Evolutionary conservation across 768 basidiomycete species (phyloP).

Genomic region (Pisolithus albus): DNA sequence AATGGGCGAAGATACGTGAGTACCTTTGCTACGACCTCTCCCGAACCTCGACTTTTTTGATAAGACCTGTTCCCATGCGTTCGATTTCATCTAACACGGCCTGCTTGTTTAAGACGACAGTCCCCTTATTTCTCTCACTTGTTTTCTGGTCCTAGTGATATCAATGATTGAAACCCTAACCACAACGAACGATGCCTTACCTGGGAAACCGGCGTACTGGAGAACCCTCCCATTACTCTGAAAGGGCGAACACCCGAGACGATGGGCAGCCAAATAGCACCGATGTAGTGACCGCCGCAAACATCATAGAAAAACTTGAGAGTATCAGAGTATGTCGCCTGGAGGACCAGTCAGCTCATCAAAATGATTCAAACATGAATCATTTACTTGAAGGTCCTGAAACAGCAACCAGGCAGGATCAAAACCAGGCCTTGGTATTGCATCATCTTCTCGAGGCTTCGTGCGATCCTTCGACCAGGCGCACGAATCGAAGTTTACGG

Average conservation of each 20-base stretch:
- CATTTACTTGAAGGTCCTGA: constrained; percentile 62
- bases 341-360: constrained; percentile 2
- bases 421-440: constrained; percentile 54
- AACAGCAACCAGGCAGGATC: constrained; percentile 70
- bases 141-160: constrained; percentile 19
- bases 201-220: constrained; percentile 46
- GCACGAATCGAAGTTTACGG: constrained; percentile 44
- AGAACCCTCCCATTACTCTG: constrained; percentile 79
- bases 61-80: constrained; percentile 63
- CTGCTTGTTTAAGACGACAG: constrained; percentile 60
- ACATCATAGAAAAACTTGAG: constrained; percentile 81
- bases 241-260: constrained; percentile 58
- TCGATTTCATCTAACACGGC: constrained; percentile 70
- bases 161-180: constrained; percentile 1
- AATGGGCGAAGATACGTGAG: background rate
- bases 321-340: constrained; percentile 71
- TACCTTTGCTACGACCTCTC: constrained; percentile 3
- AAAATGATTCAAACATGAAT: background rate
- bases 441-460: constrained; percentile 24
- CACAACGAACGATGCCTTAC: constrained; percentile 16
- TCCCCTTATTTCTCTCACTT: constrained; percentile 46
- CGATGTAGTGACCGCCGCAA: constrained; percentile 72
- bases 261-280: constrained; percentile 80
- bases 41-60: constrained; percentile 39
- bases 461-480: constrained; percentile 37